These are phyloP conservation scores for Atalantia buxifolia DNA, from an alignment of 345 rosid genomes.

Conservation along the genomic window DNA sequence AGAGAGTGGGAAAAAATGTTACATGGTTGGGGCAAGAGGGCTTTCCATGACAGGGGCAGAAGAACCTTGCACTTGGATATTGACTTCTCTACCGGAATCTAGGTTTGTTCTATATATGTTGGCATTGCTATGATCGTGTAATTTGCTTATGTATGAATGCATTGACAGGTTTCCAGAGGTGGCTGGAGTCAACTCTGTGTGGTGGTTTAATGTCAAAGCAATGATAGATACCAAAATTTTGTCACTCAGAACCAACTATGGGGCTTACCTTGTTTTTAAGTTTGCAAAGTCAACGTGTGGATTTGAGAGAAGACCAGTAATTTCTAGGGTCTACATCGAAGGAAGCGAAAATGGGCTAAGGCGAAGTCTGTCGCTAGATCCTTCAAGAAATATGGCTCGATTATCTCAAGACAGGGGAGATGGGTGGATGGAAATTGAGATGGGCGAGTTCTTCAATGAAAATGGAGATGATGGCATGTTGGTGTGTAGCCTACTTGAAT, in stretches of 20 bases:
- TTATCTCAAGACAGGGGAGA: conserved; percentile 21
- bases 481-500: conserved; percentile 20
- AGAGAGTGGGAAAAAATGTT: conserved; percentile 31
- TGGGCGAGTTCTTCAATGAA: background rate
- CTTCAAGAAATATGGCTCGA: background rate
- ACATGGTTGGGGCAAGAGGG: conserved; percentile 26
- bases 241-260: no score
- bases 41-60: conserved; percentile 30
- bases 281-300: no score
- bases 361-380: background rate
- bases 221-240: background rate
- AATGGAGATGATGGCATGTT: conserved; percentile 27
- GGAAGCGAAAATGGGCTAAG: no score
- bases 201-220: conserved; percentile 17
- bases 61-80: conserved; percentile 23
- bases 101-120: conserved; percentile 15
- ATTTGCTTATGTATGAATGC: background rate
- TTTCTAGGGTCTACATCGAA: no score
- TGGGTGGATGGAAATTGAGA: conserved; percentile 40
- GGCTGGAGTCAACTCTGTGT: conserved; percentile 16
- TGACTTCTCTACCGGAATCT: conserved; percentile 13
- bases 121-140: no score
- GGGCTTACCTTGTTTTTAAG: no score
- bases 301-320: no score
- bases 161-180: conserved; percentile 24